Conservation (phyloP, 768 basidiomycete genomes). For the Kwoniella europaea region DNA sequence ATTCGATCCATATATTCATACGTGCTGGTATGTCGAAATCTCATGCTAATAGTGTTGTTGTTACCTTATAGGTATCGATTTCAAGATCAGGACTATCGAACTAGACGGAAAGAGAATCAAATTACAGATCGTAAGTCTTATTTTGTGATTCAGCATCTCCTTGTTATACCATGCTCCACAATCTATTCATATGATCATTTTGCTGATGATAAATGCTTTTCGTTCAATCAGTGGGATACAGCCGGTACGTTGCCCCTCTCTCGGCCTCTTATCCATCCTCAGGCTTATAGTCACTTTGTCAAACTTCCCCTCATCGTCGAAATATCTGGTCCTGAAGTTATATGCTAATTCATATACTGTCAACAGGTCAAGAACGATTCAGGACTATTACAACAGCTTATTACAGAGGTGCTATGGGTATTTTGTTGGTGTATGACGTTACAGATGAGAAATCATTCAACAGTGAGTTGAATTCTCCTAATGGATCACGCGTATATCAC, state of each 20-base stretch:
- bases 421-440: constrained; percentile 94
- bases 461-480: constrained; percentile 66
- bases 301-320: too few species aligned
- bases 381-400: constrained; percentile 97
- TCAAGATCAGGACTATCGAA: constrained; percentile 94
- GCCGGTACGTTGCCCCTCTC: constrained; percentile 62
- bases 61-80: constrained; percentile 68
- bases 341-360: constrained; percentile 64
- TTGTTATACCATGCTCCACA: background rate
- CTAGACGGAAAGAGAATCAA: constrained; percentile 97
- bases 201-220: background rate
- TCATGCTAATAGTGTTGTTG: too few species aligned
- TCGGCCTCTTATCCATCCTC: too few species aligned
- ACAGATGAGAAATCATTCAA: constrained; percentile 94
- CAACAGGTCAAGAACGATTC: constrained; percentile 94
- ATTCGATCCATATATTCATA: too few species aligned
- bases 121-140: constrained; percentile 85
- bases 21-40: too few species aligned
- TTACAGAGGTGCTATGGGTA: constrained; percentile 98
- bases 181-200: too few species aligned
- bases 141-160: background rate
- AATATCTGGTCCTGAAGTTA: background rate
- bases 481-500: background rate
- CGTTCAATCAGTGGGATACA: constrained; percentile 80
- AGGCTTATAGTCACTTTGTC: too few species aligned